phyloP scores from a whole-genome alignment of 805 yeast genomes.

The Yarrowia hollandica region DNA sequence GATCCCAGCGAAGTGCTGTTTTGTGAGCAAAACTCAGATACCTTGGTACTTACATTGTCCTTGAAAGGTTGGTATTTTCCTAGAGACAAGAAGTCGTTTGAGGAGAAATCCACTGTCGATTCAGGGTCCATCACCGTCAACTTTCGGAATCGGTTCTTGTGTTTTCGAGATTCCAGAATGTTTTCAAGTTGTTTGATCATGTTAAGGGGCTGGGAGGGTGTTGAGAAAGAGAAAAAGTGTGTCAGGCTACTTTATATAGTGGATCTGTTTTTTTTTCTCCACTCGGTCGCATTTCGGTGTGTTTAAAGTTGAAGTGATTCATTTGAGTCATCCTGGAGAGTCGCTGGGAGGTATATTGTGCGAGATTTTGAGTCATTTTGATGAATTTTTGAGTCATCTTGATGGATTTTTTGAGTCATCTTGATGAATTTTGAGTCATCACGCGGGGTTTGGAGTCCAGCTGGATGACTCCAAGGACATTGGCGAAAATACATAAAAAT shows the following conservation, averaged over 20 bases:
- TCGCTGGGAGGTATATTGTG: too few species aligned
- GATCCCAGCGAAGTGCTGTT: slow-evolving; percentile 30
- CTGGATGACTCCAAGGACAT: too few species aligned
- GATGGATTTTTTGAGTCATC: too few species aligned
- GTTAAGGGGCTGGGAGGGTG: slow-evolving; percentile 1
- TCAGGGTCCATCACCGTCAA: slow-evolving; percentile 18
- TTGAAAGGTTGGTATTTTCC: slow-evolving; percentile 17
- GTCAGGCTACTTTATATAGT: too few species aligned
- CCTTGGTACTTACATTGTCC: slow-evolving; percentile 26
- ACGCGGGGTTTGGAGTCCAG: too few species aligned
- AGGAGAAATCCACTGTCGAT: slow-evolving; percentile 33
- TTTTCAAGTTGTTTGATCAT: slow-evolving; percentile 8
- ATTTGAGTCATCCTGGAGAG: background rate
- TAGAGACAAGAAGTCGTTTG: slow-evolving; percentile 35
- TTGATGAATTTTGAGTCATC: too few species aligned
- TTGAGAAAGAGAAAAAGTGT: background rate
- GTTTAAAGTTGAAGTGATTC: background rate
- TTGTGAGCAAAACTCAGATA: background rate
- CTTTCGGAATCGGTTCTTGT: slow-evolving; percentile 15
- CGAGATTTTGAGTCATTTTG: too few species aligned
- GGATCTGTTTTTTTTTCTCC: background rate
- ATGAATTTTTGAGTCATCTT: too few species aligned
- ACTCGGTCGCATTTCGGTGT: background rate
- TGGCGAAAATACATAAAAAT: too few species aligned
- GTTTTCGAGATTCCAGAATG: slow-evolving; percentile 12